phyloP scores from a whole-genome alignment of 148 eudicot genomes.

The Agrostemma githago region DNA sequence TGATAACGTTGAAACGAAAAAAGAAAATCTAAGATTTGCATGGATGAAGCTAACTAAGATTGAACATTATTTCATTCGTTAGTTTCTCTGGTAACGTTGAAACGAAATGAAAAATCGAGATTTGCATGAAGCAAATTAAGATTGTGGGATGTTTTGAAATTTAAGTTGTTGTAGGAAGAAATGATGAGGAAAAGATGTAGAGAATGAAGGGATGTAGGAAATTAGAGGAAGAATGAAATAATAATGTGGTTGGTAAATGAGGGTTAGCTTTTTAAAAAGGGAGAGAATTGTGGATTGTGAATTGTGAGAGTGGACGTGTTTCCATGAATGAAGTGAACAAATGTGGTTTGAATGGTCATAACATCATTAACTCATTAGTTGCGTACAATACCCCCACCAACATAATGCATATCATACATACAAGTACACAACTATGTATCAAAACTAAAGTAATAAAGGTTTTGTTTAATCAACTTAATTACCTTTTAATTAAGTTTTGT shows the following conservation, averaged over 20 bases:
- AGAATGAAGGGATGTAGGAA: neutral
- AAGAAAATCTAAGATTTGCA: no score
- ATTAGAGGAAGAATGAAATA: neutral
- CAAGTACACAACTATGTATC: no score
- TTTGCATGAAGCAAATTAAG: no score
- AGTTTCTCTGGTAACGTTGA: no score
- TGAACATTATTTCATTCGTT: no score
- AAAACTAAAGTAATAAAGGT: no score
- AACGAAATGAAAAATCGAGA: no score
- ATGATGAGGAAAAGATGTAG: neutral
- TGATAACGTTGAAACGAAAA: no score
- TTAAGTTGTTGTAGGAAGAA: neutral
- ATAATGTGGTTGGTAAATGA: neutral
- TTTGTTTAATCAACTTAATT: no score
- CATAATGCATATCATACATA: neutral
- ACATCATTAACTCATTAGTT: neutral
- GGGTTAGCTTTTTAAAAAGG: neutral
- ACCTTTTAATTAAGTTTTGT: no score
- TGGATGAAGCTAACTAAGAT: no score
- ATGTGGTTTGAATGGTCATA: constrained; percentile 10
- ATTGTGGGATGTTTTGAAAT: no score
- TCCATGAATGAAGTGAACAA: constrained; percentile 20
- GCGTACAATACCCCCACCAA: constrained; percentile 20
- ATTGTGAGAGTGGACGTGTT: constrained; percentile 14
- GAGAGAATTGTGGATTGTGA: neutral